Base-by-base conservation (phyloP, 2,329 filamentous ascomycete genomes). In the Knufia petricola region DNA sequence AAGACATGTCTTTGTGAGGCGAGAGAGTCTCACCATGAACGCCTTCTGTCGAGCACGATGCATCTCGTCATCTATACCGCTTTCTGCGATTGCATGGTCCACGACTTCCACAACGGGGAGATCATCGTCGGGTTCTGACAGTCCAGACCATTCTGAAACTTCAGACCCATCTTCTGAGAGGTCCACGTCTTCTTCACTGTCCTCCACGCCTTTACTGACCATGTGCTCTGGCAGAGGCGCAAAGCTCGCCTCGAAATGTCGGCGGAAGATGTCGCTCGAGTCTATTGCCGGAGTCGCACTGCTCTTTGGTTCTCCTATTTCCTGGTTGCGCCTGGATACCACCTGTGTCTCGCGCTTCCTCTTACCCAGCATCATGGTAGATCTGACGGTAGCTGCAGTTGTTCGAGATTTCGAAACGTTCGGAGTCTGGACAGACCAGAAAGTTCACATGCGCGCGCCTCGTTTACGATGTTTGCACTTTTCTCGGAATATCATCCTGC, bases 161-260 rank as follows among this genome's bases (percentile, higher is more conserved):
- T 52, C 50, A 8, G 52, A 44, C 69, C 21, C 50, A 7, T 60
- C 62, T 17, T 60, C 58, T n/a, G 54, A 58, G 17, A 51, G 46
- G 39, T 59, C 51, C 53, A 62, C 57, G 1, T 59, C 59, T 15
- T 62, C 46, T 7, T 31, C 19, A n/a, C 13, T 12, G 9, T 34
- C 46, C n/a, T 60, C 57, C 20, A 53, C 51, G 20, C 55, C 49
- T 23, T 46, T 48, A 2, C 63, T 59, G 19, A 46, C 6, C 15
- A 58, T 52, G 24, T 47, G 49, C 17, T 60, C 55, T 6, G 55
- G 72, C 32, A 95, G 65, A 7, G 90, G 87, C 62, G 81, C 78
- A 69, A 95, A 96, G 62, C 85, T 82, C 23, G 86, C 79, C 67
- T 95, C 92, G 62, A 96, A 96, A 63, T 90, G 84, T 58, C 79